These are phyloP conservation scores for Phaeosphaeria sp. DNA, from an alignment of 2,329 filamentous ascomycete species.

Conservation along the genomic window DNA sequence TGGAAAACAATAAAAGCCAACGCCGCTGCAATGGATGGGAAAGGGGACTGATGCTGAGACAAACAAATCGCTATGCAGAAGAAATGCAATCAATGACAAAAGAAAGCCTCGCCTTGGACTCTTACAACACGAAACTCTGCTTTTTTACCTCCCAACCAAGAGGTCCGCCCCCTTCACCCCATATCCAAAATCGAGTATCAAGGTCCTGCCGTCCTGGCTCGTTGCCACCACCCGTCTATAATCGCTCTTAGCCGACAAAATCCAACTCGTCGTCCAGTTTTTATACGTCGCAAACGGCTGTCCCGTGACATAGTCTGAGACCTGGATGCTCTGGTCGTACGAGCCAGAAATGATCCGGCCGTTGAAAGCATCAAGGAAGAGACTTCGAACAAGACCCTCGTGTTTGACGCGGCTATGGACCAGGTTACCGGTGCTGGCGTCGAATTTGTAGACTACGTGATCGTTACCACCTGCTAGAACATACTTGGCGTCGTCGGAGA, in stretches of 20 bases:
- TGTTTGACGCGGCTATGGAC: slow-evolving; percentile 83
- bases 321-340: slow-evolving; percentile 95
- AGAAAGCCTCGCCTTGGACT: too few relatives aligned
- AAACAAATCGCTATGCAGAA: too few relatives aligned
- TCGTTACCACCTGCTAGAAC: slow-evolving; percentile 96
- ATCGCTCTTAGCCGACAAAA: slow-evolving; percentile 93
- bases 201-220: slow-evolving; percentile 88
- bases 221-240: slow-evolving; percentile 94
- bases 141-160: slow-evolving; percentile 36
- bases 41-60: too few relatives aligned
- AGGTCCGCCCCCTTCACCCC: slow-evolving; percentile 61
- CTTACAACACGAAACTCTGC: not conserved
- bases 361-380: slow-evolving; percentile 89
- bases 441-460: slow-evolving; percentile 93
- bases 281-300: slow-evolving; percentile 81
- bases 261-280: slow-evolving; percentile 97
- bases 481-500: slow-evolving; percentile 91
- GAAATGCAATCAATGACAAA: too few relatives aligned
- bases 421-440: slow-evolving; percentile 86
- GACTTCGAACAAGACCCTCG: slow-evolving; percentile 81
- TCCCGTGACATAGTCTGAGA: slow-evolving; percentile 86
- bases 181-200: slow-evolving; percentile 91
- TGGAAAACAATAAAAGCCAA: too few relatives aligned
- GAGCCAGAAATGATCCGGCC: slow-evolving; percentile 87
- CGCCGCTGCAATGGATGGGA: too few relatives aligned